Percentiles rank a stretch among this genome's conserved stretches.
phyloP scores from a whole-genome alignment of 2,329 filamentous ascomycete genomes.

The Diatrype stigma region DNA sequence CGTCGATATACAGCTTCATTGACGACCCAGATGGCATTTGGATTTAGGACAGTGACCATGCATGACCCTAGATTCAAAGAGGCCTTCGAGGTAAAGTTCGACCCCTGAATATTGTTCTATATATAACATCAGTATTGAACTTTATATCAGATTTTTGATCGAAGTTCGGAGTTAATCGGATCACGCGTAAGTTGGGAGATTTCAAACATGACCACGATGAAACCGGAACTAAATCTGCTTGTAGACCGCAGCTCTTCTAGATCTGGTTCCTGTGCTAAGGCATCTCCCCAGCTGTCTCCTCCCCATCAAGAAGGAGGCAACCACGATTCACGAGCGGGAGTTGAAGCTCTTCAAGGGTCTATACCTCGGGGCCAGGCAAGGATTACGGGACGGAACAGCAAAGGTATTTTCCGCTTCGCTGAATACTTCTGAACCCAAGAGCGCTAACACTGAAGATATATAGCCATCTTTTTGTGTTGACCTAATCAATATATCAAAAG shows the following conservation, averaged over 20 bases:
- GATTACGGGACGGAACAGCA: conserved; percentile 41
- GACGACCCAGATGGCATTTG: conserved; percentile 46
- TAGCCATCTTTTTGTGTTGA: conserved; percentile 22
- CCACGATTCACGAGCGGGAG: not conserved
- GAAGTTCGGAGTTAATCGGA: not conserved
- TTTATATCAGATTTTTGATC: not conserved
- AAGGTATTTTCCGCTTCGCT: conserved; percentile 27
- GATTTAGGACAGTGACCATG: conserved; percentile 36
- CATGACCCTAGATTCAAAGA: conserved; percentile 38
- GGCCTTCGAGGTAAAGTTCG: conserved; percentile 31
- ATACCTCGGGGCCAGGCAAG: conserved; percentile 28
- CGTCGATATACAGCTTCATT: conserved; percentile 44
- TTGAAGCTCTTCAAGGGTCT: not conserved
- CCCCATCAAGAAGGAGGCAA: not conserved
- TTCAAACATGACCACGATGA: no score
- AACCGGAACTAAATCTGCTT: no score
- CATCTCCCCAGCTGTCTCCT: not conserved
- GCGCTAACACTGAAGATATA: conserved; percentile 2
- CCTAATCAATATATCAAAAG: conserved; percentile 23
- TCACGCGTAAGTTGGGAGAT: not conserved
- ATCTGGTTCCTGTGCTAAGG: not conserved
- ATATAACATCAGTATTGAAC: no score
- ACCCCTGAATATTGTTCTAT: not conserved
- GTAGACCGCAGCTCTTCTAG: not conserved
- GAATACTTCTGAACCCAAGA: conserved; percentile 38